Base-by-base conservation (phyloP, 2,329 filamentous ascomycete species). In the Huntiella omanensis region DNA sequence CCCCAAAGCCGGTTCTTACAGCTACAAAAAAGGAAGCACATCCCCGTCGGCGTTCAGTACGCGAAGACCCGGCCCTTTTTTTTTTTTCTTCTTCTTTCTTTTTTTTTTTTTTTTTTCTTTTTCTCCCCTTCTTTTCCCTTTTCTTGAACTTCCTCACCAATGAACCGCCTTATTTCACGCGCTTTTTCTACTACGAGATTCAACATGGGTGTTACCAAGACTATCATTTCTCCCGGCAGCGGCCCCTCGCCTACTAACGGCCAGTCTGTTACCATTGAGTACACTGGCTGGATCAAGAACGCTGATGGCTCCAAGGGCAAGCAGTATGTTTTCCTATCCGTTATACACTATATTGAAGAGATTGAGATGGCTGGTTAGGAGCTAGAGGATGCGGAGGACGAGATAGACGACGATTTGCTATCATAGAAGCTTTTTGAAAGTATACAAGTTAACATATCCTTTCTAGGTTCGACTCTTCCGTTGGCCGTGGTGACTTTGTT, bases 261-360 rank as follows among this genome's bases (percentile, higher is more conserved):
- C 53, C 77, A 95, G 60, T 74, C 65, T 19, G 83, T 96, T 57
- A 75, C 73, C 58, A 93, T 96, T 59, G 76, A 91, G 65, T 96
- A 96, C 71, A 91, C 81, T 37, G 91, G 91, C 56, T 94, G 69
- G 65, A 71, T 96, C 52, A 82, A 80, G 64, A 79, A 92, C 57
- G 57, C 66, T 16, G 64, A 58, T 52, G 68, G 75, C 49, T 68
- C 73, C 57, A 75, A 82, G 71, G 87, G 87, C 56, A 64, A 61
- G 19, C 59, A 85, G 86, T 93, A 67, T 57, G 79, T 64, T 34
- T 33, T 34, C 5, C 4, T n/a, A n/a, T 33, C 5, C 10, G 11
- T 22, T 13, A 33, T 45, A 17, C 10, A 28, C 22, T 10, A 8
- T 7, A 28, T 7, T 10, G 8, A 28, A 7, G 22, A 28, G 6